Evolutionary conservation across 2,329 filamentous ascomycete species (phyloP), one percentile per base, ranked within the genome.

Genomic region (Sclerotinia subarctica): DNA sequence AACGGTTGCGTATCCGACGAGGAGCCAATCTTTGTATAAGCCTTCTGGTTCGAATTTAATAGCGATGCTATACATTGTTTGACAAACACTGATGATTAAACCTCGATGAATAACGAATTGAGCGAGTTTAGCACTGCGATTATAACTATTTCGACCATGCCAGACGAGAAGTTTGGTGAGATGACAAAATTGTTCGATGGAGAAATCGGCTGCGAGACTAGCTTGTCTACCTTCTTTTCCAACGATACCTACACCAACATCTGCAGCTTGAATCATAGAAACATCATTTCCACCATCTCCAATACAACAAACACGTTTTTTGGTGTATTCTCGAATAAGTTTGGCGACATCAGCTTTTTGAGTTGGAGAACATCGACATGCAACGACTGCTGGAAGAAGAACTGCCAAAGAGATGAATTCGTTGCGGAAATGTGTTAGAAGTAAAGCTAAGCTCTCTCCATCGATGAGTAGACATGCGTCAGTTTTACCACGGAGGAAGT

Each of bases 31-130:
- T 80, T 90, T 93, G 83, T 98, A 99, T 11, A 99, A 82, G 42
- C 94, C 95, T 74, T 96, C 93, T 0, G 95, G 96, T 78, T 97
- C 93, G 77, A 97, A 97, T 70, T 90, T 87, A 69, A 92, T 90
- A 7, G 94, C 94, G 70, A 98, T 96, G 78, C 92, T 96, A 82
- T 94, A 99, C 85, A 99, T 93, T 0, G 95, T 98, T 81, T 99
- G 95, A 75, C 94, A 97, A 38, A 98, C 93, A 66, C 88, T 90
- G 76, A 99, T 96, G 76, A 99, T 97, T 56, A 99, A 83, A 63
- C 95, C 95, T 75, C 95, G 91, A 78, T 99, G 96, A 75, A 99
- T 99, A 75, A 99, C 94, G 79, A 99, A 99, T 78, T 98, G 96
- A 0, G 92, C 93, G 32, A 99, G 86, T 80, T 99, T 99, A 38